phyloP scores from a whole-genome alignment of 495 filamentous ascomycete species.

The Hypomontagnella monticulosa region DNA sequence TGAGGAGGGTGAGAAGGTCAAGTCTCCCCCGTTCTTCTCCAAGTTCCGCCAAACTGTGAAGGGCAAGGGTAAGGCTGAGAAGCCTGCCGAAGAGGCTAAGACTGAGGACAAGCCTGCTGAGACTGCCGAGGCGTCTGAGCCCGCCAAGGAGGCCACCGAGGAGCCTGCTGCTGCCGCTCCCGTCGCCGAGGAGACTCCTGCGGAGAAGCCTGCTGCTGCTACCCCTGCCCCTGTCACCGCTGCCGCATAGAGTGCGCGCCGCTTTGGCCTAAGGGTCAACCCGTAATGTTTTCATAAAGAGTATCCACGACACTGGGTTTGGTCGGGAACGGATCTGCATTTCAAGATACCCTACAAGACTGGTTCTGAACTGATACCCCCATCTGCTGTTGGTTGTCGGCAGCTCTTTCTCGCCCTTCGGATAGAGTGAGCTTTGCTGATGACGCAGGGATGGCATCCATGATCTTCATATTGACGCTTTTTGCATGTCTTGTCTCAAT shows the following conservation, averaged over 20 bases:
- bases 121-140: slow-evolving; percentile 58
- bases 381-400: slow-evolving; percentile 44
- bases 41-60: slow-evolving; percentile 67
- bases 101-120: slow-evolving; percentile 62
- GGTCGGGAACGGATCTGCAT: slow-evolving; percentile 64
- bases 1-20: slow-evolving; percentile 64
- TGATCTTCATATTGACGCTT: slow-evolving; percentile 48
- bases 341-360: slow-evolving; percentile 65
- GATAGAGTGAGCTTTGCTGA: slow-evolving; percentile 30
- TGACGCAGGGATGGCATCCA: slow-evolving; percentile 41
- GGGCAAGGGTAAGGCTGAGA: slow-evolving; percentile 60
- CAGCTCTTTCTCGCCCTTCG: slow-evolving; percentile 19
- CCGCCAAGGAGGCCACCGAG: slow-evolving; percentile 57
- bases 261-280: slow-evolving; percentile 37
- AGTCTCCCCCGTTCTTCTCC: slow-evolving; percentile 64
- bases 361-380: slow-evolving; percentile 61
- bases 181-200: slow-evolving; percentile 47
- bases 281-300: slow-evolving; percentile 48
- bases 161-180: slow-evolving; percentile 46
- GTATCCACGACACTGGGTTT: slow-evolving; percentile 51
- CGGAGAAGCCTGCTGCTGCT: slow-evolving; percentile 49
- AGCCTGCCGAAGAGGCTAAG: slow-evolving; percentile 56
- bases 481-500: slow-evolving; percentile 46
- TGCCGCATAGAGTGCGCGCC: slow-evolving; percentile 56
- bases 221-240: slow-evolving; percentile 55